Percentiles rank a stretch among this genome's conserved stretches.
Conservation (phyloP, 2,329 filamentous ascomycete species). For the Aspergillus neoniger region DNA sequence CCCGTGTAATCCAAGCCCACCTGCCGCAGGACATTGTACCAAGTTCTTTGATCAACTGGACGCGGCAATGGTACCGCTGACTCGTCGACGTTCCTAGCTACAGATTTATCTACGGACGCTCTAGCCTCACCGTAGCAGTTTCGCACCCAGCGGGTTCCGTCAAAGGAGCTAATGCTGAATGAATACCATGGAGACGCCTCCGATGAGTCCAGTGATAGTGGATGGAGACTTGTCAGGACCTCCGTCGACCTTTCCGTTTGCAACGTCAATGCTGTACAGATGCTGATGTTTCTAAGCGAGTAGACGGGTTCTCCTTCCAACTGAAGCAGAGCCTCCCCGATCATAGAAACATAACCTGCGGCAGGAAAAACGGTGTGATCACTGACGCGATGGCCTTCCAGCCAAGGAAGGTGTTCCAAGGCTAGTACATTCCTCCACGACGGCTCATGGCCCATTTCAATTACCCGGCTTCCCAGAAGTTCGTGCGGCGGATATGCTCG, state of each 20-base stretch:
- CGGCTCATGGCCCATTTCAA: background rate
- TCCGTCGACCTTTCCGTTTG: background rate
- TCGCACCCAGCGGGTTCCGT: slow-evolving; percentile 10
- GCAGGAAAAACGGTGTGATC: slow-evolving; percentile 2
- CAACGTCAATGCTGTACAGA: background rate
- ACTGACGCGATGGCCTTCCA: background rate
- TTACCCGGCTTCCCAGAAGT: slow-evolving; percentile 3
- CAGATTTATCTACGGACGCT: background rate
- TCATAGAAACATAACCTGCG: slow-evolving; percentile 9
- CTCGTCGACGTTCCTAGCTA: background rate
- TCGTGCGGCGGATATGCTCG: slow-evolving; percentile 12
- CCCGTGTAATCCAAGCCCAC: slow-evolving; percentile 12
- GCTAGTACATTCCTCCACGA: slow-evolving; percentile 6
- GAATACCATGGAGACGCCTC: slow-evolving; percentile 11
- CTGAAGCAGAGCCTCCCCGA: slow-evolving; percentile 9
- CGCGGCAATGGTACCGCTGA: background rate
- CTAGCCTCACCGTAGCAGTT: slow-evolving; percentile 11
- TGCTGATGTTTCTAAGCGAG: background rate
- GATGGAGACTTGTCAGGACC: background rate
- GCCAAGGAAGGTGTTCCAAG: background rate
- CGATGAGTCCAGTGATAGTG: background rate
- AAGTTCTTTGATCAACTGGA: background rate
- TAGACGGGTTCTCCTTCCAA: background rate
- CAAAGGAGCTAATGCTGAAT: slow-evolving; percentile 12
- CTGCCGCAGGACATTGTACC: slow-evolving; percentile 8